These are phyloP conservation scores for Rhizopogon vesiculosus DNA, from an alignment of 768 basidiomycete species.

Conservation along the genomic window DNA sequence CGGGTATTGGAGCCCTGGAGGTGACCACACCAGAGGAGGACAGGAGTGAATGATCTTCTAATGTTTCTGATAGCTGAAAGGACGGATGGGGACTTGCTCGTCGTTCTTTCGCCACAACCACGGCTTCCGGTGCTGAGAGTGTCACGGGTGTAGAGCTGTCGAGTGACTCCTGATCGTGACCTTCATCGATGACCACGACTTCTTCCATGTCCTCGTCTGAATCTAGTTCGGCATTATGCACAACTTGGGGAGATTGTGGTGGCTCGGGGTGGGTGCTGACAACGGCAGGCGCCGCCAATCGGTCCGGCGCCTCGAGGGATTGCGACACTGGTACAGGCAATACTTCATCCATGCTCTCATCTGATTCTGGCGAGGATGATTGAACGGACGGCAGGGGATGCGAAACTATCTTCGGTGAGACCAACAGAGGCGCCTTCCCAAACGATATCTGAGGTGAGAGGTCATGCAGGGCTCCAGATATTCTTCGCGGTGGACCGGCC, in stretches of 20 bases:
- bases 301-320: conserved; percentile 5
- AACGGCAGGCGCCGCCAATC: background rate
- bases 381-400: conserved; percentile 1
- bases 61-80: conserved; percentile 3
- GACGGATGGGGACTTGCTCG: background rate
- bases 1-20: conserved; percentile 1
- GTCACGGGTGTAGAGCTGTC: background rate
- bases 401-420: conserved; percentile 6
- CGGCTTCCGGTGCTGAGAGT: conserved; percentile 9
- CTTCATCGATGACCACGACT: conserved; percentile 8
- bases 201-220: conserved; percentile 38
- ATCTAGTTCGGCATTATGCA: conserved; percentile 10
- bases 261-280: background rate
- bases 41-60: background rate
- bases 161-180: background rate
- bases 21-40: conserved; percentile 1
- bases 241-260: background rate
- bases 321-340: background rate
- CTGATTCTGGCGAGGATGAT: background rate
- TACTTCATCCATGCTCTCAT: background rate
- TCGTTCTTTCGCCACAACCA: conserved; percentile 5
- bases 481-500: conserved; percentile 34
- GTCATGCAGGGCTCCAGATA: conserved; percentile 9
- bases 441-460: conserved; percentile 25
- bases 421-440: conserved; percentile 32